These are phyloP conservation scores for Fusarium sp. DNA, from an alignment of 2,329 filamentous ascomycete species.

Conservation along the genomic window DNA sequence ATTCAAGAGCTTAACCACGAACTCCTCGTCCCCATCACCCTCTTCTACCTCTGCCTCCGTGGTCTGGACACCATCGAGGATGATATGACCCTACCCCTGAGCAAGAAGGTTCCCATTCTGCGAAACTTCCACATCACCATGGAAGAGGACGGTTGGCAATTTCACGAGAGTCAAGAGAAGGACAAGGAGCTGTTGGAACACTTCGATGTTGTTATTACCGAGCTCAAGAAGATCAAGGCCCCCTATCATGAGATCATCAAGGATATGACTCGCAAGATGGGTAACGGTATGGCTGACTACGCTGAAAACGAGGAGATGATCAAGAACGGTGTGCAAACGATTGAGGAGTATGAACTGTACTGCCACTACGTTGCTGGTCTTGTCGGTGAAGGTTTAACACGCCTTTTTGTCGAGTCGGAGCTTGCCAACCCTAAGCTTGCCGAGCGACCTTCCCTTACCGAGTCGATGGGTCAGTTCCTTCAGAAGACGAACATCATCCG, in stretches of 20 bases:
- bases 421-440: constrained; percentile 88
- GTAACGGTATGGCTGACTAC: constrained; percentile 98
- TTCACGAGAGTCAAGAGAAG: constrained; percentile 90
- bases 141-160: constrained; percentile 90
- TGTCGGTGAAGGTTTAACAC: constrained; percentile 93
- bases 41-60: constrained; percentile 94
- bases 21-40: constrained; percentile 84
- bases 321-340: constrained; percentile 80
- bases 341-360: constrained; percentile 94
- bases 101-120: constrained; percentile 86
- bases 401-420: constrained; percentile 86
- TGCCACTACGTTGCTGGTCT: constrained; percentile 98
- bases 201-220: constrained; percentile 86
- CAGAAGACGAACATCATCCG: constrained; percentile 99
- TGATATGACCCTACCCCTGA: constrained; percentile 90
- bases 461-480: constrained; percentile 96
- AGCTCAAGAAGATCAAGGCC: constrained; percentile 89
- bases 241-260: constrained; percentile 87
- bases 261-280: constrained; percentile 95
- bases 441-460: constrained; percentile 81
- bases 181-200: constrained; percentile 91
- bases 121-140: constrained; percentile 83
- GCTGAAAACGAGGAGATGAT: constrained; percentile 85
- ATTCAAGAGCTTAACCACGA: constrained; percentile 97
- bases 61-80: constrained; percentile 98